Evolutionary conservation across 805 yeast species (phyloP), one percentile per base, ranked within the genome.

Genomic region (Citeromyces matritensis): DNA sequence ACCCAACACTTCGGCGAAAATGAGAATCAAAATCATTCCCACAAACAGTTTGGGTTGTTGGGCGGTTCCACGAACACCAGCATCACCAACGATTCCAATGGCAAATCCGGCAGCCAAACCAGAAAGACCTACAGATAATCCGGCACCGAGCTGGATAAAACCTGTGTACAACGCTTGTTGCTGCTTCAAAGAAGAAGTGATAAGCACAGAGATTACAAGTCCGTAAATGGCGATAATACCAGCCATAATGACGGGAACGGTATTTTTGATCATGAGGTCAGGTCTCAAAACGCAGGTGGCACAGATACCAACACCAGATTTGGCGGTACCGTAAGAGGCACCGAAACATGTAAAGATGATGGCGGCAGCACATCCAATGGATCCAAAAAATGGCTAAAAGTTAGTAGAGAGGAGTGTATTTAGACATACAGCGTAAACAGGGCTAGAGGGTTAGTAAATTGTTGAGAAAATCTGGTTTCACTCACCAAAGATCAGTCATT

Each of bases 161-260:
- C 97, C 97, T 39, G 95, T 84, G 68, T 82, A 88, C 43, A 88
- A 66, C 35, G 97, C 93, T 63, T 86, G 95, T 47, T 72, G 67
- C 62, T 86, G 96, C 50, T 73, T 74, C 49, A 88, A 71, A 32
- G 88, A 75, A 48, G 82, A 91, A 34, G 95, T 79, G 41, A 88
- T 88, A 55, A 88, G 72, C 41, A 88, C 98, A 15, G 95, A 81
- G 37, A 88, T 96, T 41, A 88, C 97, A 53, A 88, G 66, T 37
- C 98, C 98, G 58, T 88, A 88, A 64, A 88, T 86, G 63, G 97
- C 95, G 64, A 88, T 85, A 54, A 88, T 88, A 88, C 98, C 98
- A 42, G 97, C 96, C 96, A 88, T 88, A 64, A 88, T 75, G 47
- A 91, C 96, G 42, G 98, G 98, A 39, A 88, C 94, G 48, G 86